These are phyloP conservation scores for Metschnikowia picachoensis DNA, from an alignment of 805 yeast genomes.

Conservation along the genomic window DNA sequence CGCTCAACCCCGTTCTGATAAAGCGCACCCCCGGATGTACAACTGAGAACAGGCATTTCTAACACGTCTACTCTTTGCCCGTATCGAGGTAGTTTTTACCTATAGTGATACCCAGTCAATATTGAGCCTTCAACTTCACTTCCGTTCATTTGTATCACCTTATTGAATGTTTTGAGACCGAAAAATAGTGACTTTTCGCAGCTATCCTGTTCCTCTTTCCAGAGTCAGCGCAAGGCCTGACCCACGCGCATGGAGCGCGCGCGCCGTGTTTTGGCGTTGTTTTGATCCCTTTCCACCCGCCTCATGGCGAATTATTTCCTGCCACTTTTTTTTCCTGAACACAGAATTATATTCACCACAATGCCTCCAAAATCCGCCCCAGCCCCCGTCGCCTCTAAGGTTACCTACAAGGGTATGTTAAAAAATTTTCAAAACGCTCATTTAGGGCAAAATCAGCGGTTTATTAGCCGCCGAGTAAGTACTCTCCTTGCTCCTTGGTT, in stretches of 20 bases:
- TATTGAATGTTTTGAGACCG: too few relatives aligned
- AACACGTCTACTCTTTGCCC: too few relatives aligned
- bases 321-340: slow-evolving; percentile 6
- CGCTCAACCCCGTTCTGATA: too few relatives aligned
- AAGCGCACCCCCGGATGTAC: too few relatives aligned
- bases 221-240: not conserved
- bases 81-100: too few relatives aligned
- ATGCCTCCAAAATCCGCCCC: slow-evolving; percentile 18
- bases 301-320: slow-evolving; percentile 4
- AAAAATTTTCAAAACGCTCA: not conserved
- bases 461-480: slow-evolving; percentile 1
- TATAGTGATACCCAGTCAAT: too few relatives aligned
- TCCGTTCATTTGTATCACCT: too few relatives aligned
- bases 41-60: too few relatives aligned
- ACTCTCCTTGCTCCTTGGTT: slow-evolving; percentile 2
- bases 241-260: slow-evolving; percentile 4
- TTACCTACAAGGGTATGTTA: slow-evolving; percentile 17
- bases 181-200: too few relatives aligned
- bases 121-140: too few relatives aligned
- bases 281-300: slow-evolving; percentile 10
- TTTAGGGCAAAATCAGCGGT: not conserved
- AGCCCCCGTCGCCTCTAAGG: slow-evolving; percentile 10
- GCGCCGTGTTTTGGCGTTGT: slow-evolving; percentile 9
- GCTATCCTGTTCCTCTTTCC: not conserved
- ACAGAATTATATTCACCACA: slow-evolving; percentile 1